Evolutionary conservation across 78 protist species (phyloP).

Genomic region (Tieghemostelium lacteum): DNA sequence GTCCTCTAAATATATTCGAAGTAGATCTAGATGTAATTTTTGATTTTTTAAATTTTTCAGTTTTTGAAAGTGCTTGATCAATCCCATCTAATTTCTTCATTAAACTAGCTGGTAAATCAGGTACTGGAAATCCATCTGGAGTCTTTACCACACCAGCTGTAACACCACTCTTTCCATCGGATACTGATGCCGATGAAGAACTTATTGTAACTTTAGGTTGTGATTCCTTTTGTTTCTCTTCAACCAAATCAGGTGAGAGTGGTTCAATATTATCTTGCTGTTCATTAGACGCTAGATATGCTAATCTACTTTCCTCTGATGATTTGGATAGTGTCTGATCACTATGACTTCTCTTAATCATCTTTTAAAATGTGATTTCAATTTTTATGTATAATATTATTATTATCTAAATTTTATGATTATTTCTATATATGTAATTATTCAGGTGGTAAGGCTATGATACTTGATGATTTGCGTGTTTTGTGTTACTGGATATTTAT

Average conservation of each 20-base stretch:
- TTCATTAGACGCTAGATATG: too few species aligned
- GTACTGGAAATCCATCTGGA: too few species aligned
- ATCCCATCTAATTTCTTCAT: neutral
- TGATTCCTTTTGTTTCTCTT: neutral
- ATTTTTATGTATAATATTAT: too few species aligned
- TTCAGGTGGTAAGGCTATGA: too few species aligned
- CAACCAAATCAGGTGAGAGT: too few species aligned
- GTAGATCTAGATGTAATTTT: neutral
- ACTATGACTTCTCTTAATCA: constrained; percentile 28
- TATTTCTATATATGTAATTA: neutral
- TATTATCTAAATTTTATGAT: neutral
- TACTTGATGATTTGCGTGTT: too few species aligned
- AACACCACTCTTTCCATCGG: neutral
- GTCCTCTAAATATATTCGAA: neutral
- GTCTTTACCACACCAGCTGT: too few species aligned
- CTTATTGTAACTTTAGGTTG: too few species aligned
- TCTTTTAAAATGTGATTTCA: neutral
- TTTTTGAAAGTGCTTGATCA: neutral
- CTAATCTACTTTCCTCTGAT: too few species aligned
- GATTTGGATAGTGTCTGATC: constrained; percentile 19
- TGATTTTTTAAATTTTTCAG: neutral
- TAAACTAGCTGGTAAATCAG: too few species aligned
- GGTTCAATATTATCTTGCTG: too few species aligned
- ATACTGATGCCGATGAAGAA: neutral
- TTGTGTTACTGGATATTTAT: too few species aligned